Conservation (phyloP, 1,284 basidiomycete species). For the Cryptococcus sp. region DNA sequence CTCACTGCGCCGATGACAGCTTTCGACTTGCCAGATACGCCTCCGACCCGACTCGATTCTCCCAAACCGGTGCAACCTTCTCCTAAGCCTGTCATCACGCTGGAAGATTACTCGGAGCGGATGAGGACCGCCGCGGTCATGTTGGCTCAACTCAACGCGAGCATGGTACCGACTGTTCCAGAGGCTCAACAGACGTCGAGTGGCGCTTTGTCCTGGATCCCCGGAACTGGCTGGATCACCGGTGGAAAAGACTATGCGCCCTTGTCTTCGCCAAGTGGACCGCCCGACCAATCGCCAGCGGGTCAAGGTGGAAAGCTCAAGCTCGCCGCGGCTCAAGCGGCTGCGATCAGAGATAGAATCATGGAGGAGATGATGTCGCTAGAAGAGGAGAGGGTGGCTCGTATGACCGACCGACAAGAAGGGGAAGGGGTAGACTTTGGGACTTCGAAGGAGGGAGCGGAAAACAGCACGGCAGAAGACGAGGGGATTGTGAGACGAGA, state of each 20-base stretch:
- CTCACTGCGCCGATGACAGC: not conserved
- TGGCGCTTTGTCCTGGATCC: constrained; percentile 56
- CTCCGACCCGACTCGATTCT: not conserved
- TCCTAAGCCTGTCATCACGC: constrained; percentile 46
- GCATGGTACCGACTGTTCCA: constrained; percentile 54
- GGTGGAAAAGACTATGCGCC: constrained; percentile 22
- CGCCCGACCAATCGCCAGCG: constrained; percentile 6
- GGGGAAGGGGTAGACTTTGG: constrained; percentile 50
- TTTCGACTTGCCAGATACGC: constrained; percentile 6
- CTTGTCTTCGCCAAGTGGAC: not conserved
- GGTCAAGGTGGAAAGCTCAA: constrained; percentile 54
- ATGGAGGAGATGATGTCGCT: constrained; percentile 98
- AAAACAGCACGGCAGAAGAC: constrained; percentile 62
- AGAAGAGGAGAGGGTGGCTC: constrained; percentile 91
- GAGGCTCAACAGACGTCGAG: constrained; percentile 34
- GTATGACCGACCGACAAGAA: constrained; percentile 74
- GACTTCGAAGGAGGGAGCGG: constrained; percentile 4
- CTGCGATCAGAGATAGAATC: constrained; percentile 87
- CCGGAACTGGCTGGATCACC: constrained; percentile 59
- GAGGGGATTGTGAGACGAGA: constrained; percentile 88
- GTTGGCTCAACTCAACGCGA: constrained; percentile 93
- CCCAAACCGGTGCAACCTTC: constrained; percentile 3
- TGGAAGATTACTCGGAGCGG: constrained; percentile 95
- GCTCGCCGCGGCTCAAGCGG: constrained; percentile 71
- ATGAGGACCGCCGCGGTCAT: constrained; percentile 98